These are phyloP conservation scores for Edaphochlamys debaryana DNA, from an alignment of 139 green algal genomes.

Conservation along the genomic window DNA sequence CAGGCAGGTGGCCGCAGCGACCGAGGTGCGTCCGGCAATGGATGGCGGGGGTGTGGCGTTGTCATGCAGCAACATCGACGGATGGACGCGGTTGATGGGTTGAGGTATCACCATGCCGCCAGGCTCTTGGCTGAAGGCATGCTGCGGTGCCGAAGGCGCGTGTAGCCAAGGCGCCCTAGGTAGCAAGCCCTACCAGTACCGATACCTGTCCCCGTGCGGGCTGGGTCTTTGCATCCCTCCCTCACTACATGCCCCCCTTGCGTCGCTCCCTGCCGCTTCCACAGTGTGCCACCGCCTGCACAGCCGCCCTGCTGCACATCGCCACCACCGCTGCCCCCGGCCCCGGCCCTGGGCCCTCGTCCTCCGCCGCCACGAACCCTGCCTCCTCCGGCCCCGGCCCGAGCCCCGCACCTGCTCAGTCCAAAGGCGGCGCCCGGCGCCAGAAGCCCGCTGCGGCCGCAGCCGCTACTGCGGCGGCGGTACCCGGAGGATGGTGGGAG, in stretches of 20 bases:
- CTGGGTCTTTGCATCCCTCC: no score
- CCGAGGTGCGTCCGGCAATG: background rate
- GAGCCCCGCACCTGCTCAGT: no score
- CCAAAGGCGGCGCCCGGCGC: background rate
- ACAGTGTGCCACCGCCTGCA: conserved; percentile 4
- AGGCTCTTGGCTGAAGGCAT: no score
- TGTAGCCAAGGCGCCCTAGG: background rate
- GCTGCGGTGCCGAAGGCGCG: no score
- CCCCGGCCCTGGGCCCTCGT: no score
- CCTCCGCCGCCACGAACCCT: no score
- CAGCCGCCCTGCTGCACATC: background rate
- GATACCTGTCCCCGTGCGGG: background rate
- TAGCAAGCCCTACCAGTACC: background rate
- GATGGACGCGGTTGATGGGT: no score
- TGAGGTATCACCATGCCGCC: no score
- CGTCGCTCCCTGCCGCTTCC: background rate
- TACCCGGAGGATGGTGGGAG: background rate
- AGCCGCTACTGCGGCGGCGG: background rate
- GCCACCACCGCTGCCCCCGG: background rate
- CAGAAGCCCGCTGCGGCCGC: background rate
- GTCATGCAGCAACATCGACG: no score
- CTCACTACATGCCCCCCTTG: background rate
- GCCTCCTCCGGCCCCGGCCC: no score
- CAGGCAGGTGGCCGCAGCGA: background rate
- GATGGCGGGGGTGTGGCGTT: background rate